Percentiles rank a stretch among this genome's conserved stretches.
phyloP scores from a whole-genome alignment of 176 grass and related monocot genomes.

The Oryza coarctata region DNA sequence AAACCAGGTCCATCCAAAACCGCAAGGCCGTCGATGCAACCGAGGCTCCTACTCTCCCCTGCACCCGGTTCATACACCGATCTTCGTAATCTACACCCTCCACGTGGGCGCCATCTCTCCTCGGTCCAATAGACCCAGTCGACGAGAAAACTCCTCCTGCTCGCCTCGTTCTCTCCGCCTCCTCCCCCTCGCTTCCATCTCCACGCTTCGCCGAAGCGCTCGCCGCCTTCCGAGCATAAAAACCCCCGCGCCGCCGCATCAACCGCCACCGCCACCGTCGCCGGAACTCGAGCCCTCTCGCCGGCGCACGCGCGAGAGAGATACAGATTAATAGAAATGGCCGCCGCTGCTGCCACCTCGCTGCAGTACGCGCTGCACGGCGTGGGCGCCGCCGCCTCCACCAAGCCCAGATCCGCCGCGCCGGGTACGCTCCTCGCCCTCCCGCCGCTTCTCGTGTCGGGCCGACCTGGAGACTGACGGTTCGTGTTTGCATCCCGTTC shows the following conservation, averaged over 20 bases:
- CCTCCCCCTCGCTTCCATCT: constrained; percentile 23
- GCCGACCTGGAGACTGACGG: too few relatives aligned
- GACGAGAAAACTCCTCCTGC: neutral
- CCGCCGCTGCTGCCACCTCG: constrained; percentile 27
- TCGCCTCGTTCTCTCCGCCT: constrained; percentile 39
- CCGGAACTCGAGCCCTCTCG: neutral
- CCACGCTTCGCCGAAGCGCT: neutral
- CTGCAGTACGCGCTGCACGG: constrained; percentile 21
- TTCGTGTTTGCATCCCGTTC: too few relatives aligned
- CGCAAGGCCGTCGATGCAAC: constrained; percentile 4
- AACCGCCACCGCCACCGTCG: neutral
- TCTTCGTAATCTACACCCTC: neutral
- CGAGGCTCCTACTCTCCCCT: neutral
- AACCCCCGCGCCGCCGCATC: neutral
- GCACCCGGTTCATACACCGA: neutral
- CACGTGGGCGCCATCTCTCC: neutral
- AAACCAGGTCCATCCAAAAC: constrained; percentile 28
- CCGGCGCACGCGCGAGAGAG: neutral
- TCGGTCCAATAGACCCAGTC: neutral
- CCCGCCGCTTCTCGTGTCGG: neutral
- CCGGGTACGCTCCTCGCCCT: neutral
- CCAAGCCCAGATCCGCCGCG: constrained; percentile 31
- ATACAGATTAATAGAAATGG: constrained; percentile 25
- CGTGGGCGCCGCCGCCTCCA: constrained; percentile 10
- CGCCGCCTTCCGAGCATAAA: neutral